phyloP scores from a whole-genome alignment of 2,329 filamentous ascomycete genomes.

The Amauroascus verrucosus region DNA sequence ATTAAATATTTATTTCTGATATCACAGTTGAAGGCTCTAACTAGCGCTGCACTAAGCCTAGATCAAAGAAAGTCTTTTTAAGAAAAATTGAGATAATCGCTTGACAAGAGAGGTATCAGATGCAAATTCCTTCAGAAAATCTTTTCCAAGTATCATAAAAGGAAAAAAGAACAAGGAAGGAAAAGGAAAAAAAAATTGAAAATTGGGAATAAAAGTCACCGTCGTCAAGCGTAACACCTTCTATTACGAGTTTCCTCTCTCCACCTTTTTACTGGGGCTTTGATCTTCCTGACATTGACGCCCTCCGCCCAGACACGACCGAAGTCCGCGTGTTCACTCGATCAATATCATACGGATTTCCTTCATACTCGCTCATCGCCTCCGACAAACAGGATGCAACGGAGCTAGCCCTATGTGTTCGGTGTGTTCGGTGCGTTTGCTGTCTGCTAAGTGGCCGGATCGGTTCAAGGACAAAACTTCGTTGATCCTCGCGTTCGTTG shows the following conservation, averaged over 20 bases:
- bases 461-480: not conserved
- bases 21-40: too few species aligned
- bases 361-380: conserved; percentile 28
- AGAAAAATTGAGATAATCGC: too few species aligned
- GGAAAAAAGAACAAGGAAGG: not conserved
- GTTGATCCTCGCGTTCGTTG: not conserved
- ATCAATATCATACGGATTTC: conserved; percentile 37
- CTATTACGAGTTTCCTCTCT: not conserved
- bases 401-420: not conserved
- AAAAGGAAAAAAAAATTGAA: not conserved
- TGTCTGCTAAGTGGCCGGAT: not conserved
- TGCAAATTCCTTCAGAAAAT: not conserved
- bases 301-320: not conserved
- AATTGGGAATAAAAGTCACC: not conserved
- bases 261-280: not conserved
- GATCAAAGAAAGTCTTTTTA: too few species aligned
- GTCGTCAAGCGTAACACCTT: not conserved
- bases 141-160: not conserved
- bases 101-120: not conserved
- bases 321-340: conserved; percentile 30
- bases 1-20: too few species aligned
- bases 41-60: too few species aligned
- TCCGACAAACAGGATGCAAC: not conserved
- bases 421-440: not conserved
- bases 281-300: not conserved